Conservation (phyloP, 2,329 filamentous ascomycete genomes). For the Pseudogymnoascus sp. region DNA sequence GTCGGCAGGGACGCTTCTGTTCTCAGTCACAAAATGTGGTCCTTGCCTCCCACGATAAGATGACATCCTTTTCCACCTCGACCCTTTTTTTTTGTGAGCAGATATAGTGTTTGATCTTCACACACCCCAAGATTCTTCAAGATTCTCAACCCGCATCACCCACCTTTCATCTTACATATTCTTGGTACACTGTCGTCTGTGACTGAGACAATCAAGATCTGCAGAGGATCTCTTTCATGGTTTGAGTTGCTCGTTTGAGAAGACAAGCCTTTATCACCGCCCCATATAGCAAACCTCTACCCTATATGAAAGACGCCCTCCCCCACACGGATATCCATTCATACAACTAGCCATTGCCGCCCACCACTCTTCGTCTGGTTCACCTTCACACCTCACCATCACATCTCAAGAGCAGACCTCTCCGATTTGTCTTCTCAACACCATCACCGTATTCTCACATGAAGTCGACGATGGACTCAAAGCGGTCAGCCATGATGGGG, state of each 20-base stretch:
- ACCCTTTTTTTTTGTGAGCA: slow-evolving; percentile 2
- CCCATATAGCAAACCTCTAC: neutral
- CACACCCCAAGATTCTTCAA: neutral
- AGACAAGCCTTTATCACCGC: neutral
- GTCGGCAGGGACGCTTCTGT: neutral
- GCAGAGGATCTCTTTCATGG: neutral
- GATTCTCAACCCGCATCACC: neutral
- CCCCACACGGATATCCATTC: neutral
- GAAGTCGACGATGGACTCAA: neutral
- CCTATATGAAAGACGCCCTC: slow-evolving; percentile 2
- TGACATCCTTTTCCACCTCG: slow-evolving; percentile 3
- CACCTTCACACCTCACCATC: neutral
- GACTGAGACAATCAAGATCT: slow-evolving; percentile 1
- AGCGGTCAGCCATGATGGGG: slow-evolving; percentile 20
- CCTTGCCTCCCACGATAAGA: slow-evolving; percentile 2
- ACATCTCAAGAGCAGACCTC: neutral
- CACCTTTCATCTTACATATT: slow-evolving; percentile 2
- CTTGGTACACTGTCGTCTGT: neutral
- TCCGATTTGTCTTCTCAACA: neutral
- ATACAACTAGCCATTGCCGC: neutral
- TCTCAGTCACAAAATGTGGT: slow-evolving; percentile 5
- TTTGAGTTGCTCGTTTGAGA: neutral
- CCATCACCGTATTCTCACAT: neutral
- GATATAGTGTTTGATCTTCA: neutral
- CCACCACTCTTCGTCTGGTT: neutral